Evolutionary conservation across 352 stramenopile species (phyloP), one percentile per base, ranked within the genome.

Genomic region (Phytophthora litchii): DNA sequence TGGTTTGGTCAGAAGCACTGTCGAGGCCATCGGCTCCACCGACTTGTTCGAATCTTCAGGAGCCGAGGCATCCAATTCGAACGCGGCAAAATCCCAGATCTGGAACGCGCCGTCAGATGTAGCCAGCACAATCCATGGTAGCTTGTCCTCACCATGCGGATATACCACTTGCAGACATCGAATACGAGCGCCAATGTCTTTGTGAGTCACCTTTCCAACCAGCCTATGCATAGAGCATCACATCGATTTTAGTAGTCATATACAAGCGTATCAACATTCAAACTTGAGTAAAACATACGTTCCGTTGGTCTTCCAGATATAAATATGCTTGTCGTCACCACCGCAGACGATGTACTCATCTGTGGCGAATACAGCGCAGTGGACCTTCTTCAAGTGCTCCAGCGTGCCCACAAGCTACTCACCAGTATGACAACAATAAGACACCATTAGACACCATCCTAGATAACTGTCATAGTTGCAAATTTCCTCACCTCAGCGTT

Each of bases 271-370:
- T 43, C 14, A 14, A 48, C n/a, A n/a, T n/a, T 11, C 36, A 17
- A 41, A 31, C 4, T 4, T 35, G 10, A 1, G 25, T 8, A 63
- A 4, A 32, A 86, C 78, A 56, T 75, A 93, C 81, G 66, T 77
- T 73, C 85, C 86, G 41, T 78, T 68, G 43, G 64, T 76, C 63
- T 88, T 82, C 82, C 86, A 92, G 23, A 95, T 71, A 77, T 89
- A 90, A 82, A 95, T 83, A 72, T 79, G 61, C 57, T 88, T 85
- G 65, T 95, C 86, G 27, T 92, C 86, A 5, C 82, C 82, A 27
- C 78, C 86, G 43, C 80, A 91, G 21, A 93, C 82, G 17, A 94
- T 57, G 32, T 87, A 86, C 12, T 91, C 71, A 53, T 92, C 83
- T 14, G 76, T 88, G 2, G 77, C 83, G 41, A 94, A 94, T 16